Evolutionary conservation across 2,329 filamentous ascomycete species (phyloP).

Genomic region (Tolypocladium guangdongense): DNA sequence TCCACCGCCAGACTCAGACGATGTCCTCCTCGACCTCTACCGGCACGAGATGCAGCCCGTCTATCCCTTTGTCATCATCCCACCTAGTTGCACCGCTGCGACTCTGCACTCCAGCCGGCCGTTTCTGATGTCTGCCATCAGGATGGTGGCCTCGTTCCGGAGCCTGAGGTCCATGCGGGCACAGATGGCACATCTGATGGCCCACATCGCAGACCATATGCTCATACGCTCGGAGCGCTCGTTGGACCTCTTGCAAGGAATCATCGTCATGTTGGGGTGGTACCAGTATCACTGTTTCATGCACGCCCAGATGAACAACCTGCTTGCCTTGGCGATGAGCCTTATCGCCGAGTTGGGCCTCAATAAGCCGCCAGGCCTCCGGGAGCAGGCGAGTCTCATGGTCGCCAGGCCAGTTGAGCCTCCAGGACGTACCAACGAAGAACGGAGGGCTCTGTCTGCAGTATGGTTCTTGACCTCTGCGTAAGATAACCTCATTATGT

Average conservation of each 20-base stretch:
- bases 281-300: conserved; percentile 45
- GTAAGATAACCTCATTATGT: conserved; percentile 21
- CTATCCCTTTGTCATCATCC: conserved; percentile 37
- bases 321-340: conserved; percentile 36
- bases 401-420: conserved; percentile 27
- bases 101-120: conserved; percentile 29
- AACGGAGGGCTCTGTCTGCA: conserved; percentile 39
- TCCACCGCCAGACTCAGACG: conserved; percentile 32
- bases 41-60: conserved; percentile 28
- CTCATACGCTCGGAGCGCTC: conserved; percentile 38
- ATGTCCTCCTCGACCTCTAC: conserved; percentile 33
- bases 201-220: conserved; percentile 35
- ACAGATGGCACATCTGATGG: conserved; percentile 37
- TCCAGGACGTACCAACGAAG: conserved; percentile 34
- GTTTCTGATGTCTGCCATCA: conserved; percentile 37
- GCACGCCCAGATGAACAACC: conserved; percentile 40
- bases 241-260: conserved; percentile 36
- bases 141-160: conserved; percentile 37
- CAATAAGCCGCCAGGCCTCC: conserved; percentile 26
- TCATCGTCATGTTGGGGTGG: conserved; percentile 38
- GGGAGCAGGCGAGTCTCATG: conserved; percentile 32
- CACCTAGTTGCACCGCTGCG: conserved; percentile 20
- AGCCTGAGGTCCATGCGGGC: conserved; percentile 35
- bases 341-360: conserved; percentile 37
- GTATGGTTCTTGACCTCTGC: conserved; percentile 43